Conservation (phyloP, 1,139 yeast genomes). For the Taphrina confusa region DNA sequence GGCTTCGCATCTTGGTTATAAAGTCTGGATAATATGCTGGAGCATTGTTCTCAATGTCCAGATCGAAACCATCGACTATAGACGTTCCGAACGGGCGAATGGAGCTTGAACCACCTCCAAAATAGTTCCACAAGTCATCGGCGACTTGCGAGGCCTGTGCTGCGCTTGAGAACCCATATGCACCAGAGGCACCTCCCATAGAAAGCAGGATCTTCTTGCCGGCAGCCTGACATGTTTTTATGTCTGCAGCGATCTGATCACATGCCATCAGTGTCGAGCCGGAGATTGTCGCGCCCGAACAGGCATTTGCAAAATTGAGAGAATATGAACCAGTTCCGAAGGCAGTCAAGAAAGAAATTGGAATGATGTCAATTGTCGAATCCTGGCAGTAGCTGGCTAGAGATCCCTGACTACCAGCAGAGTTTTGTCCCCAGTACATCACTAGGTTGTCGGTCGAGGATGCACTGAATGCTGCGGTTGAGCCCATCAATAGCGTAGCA, state of each 20-base stretch:
- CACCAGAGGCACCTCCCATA: constrained; percentile 83
- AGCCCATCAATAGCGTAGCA: background rate
- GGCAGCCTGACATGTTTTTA: constrained; percentile 71
- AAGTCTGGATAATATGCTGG: constrained; percentile 59
- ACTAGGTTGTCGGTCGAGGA: constrained; percentile 57
- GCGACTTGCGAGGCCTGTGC: constrained; percentile 70
- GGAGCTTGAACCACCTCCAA: constrained; percentile 68
- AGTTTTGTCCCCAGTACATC: constrained; percentile 89
- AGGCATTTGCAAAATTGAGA: constrained; percentile 69
- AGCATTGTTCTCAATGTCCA: constrained; percentile 63
- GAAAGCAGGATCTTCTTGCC: constrained; percentile 82
- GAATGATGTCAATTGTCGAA: constrained; percentile 67
- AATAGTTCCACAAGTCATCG: constrained; percentile 73
- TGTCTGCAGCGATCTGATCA: constrained; percentile 55
- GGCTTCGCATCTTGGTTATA: constrained; percentile 56
- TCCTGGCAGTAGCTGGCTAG: constrained; percentile 69
- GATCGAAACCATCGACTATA: constrained; percentile 70
- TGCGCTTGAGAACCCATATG: constrained; percentile 70
- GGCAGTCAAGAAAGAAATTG: constrained; percentile 66
- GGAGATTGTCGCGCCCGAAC: constrained; percentile 43
- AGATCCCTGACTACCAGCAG: constrained; percentile 61
- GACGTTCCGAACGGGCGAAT: constrained; percentile 76
- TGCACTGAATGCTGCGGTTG: constrained; percentile 37
- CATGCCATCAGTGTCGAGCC: constrained; percentile 47
- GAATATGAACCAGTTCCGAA: constrained; percentile 53